These are phyloP conservation scores for Jatropha podagrica DNA, from an alignment of 441 rosid species.

Conservation along the genomic window DNA sequence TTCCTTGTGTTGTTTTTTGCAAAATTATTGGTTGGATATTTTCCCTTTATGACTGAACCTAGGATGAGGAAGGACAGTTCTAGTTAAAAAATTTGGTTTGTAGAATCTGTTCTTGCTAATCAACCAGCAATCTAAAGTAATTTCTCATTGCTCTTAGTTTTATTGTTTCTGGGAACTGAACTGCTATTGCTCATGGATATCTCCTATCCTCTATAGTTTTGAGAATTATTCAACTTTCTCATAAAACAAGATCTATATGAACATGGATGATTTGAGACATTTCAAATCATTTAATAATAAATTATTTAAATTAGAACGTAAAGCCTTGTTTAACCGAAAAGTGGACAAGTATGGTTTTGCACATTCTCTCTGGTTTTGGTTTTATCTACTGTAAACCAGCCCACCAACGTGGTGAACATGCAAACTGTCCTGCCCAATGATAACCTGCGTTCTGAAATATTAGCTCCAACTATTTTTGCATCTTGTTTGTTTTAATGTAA, in stretches of 20 bases:
- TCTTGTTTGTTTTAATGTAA: slow-evolving; percentile 9
- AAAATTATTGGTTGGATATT: neutral
- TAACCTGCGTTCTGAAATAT: slow-evolving; percentile 1
- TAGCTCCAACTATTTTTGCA: neutral
- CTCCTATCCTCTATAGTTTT: neutral
- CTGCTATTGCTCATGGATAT: neutral
- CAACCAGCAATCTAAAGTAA: neutral
- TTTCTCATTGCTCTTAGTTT: neutral
- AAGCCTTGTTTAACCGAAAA: neutral
- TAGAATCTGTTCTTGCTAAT: neutral
- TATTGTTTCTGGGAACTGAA: neutral
- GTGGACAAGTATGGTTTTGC: neutral
- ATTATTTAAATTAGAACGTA: neutral
- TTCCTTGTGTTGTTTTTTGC: neutral
- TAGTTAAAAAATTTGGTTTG: neutral
- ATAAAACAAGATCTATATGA: too few relatives aligned
- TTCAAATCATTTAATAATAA: too few relatives aligned
- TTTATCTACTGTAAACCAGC: neutral
- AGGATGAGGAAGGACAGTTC: neutral
- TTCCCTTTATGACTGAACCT: neutral
- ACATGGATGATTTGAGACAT: neutral
- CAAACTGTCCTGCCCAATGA: neutral
- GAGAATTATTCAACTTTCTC: neutral
- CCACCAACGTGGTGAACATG: neutral
- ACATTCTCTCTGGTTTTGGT: neutral